Percentiles rank a stretch among this genome's conserved stretches.
Evolutionary conservation across 2,329 filamentous ascomycete genomes (phyloP).

Genomic region (Venturia effusa): DNA sequence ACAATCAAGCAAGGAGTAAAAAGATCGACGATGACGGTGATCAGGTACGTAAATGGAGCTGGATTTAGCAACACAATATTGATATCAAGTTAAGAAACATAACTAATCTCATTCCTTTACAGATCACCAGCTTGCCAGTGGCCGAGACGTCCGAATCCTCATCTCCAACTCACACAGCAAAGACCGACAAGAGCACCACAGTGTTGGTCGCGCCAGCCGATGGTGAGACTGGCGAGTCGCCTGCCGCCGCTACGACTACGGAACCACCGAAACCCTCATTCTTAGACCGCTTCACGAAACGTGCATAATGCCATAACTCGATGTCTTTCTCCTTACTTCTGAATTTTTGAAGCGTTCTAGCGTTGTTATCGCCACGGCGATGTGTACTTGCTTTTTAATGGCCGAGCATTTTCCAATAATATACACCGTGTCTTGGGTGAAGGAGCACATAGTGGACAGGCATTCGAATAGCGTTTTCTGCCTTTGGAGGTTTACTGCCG

Average conservation of each 20-base stretch:
- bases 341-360: background rate
- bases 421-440: too few species aligned
- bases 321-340: background rate
- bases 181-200: background rate
- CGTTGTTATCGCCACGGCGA: background rate
- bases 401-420: too few species aligned
- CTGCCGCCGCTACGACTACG: background rate
- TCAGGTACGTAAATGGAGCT: background rate
- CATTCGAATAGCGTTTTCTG: background rate
- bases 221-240: background rate
- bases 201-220: background rate
- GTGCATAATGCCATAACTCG: background rate
- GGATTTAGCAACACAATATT: too few species aligned
- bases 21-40: background rate
- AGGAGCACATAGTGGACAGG: too few species aligned
- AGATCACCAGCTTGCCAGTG: background rate
- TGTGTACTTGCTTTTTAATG: background rate
- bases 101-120: background rate
- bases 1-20: background rate
- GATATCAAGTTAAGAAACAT: too few species aligned
- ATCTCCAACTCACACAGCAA: background rate
- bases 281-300: background rate
- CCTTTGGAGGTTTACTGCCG: background rate
- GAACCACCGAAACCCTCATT: background rate
- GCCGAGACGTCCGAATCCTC: background rate